Evolutionary conservation across 371 early-diverging fungal genomes (phyloP).

Genomic region (Entomophthora muscae): DNA sequence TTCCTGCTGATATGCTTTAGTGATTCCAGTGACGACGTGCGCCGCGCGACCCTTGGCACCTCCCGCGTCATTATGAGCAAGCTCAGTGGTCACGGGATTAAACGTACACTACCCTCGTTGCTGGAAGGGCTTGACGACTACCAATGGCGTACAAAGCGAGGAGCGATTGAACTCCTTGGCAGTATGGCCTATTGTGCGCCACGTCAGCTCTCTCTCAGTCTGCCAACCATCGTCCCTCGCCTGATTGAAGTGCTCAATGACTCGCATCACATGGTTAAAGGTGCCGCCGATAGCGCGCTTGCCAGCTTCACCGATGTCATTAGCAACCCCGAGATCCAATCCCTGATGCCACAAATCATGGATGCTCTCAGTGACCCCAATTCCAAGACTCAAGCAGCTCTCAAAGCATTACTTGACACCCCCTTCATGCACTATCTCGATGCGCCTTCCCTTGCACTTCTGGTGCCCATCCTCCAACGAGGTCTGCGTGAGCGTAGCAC

Average conservation of each 20-base stretch:
- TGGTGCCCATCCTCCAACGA: conserved; percentile 86
- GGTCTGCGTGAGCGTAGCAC: conserved; percentile 83
- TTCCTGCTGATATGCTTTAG: conserved; percentile 72
- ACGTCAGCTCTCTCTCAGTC: conserved; percentile 79
- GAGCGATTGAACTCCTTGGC: too few relatives aligned
- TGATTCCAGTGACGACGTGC: conserved; percentile 68
- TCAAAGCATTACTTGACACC: conserved; percentile 73
- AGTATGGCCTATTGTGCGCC: conserved; percentile 92
- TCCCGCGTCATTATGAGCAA: conserved; percentile 91
- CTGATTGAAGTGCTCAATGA: conserved; percentile 80
- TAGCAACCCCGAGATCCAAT: conserved; percentile 90
- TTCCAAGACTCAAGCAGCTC: conserved; percentile 56
- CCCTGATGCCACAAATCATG: conserved; percentile 56
- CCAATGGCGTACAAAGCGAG: conserved; percentile 59
- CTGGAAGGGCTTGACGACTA: too few relatives aligned
- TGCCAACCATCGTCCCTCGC: conserved; percentile 93
- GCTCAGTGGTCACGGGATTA: conserved; percentile 87
- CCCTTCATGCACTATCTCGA: conserved; percentile 93
- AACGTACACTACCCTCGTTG: conserved; percentile 84
- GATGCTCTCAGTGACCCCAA: too few relatives aligned
- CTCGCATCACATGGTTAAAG: conserved; percentile 81
- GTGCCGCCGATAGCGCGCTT: conserved; percentile 75
- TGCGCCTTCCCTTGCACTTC: conserved; percentile 88
- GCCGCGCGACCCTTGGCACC: conserved; percentile 85
- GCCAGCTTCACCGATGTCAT: conserved; percentile 84